These are phyloP conservation scores for Penicillium bialowiezense DNA, from an alignment of 495 filamentous ascomycete genomes.

Conservation along the genomic window DNA sequence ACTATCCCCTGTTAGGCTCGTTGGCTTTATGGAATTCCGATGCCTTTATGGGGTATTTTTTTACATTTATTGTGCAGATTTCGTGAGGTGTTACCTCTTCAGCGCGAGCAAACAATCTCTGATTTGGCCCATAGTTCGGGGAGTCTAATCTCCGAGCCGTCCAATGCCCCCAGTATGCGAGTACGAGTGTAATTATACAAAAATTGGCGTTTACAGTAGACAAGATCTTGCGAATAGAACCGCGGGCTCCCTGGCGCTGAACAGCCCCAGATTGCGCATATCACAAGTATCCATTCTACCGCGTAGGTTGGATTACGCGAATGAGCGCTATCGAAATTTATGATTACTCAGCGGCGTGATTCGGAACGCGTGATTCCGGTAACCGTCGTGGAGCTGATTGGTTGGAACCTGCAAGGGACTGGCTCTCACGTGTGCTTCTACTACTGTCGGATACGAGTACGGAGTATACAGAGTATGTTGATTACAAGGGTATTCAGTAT, in stretches of 20 bases:
- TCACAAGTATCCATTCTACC: too few relatives aligned
- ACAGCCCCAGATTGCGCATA: too few relatives aligned
- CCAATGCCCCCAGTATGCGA: too few relatives aligned
- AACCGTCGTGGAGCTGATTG: constrained; percentile 5
- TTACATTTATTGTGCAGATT: too few relatives aligned
- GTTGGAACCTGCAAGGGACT: background rate
- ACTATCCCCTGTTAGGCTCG: background rate
- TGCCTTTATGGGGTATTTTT: too few relatives aligned
- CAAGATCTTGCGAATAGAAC: too few relatives aligned
- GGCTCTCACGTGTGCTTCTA: constrained; percentile 10
- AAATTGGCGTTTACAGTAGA: too few relatives aligned
- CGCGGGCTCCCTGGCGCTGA: too few relatives aligned
- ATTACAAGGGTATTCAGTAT: background rate
- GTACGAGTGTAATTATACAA: too few relatives aligned
- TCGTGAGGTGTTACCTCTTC: too few relatives aligned
- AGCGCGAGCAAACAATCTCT: background rate
- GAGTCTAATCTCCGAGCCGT: background rate
- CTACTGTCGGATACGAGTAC: too few relatives aligned
- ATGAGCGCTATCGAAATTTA: background rate
- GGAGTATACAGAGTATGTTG: too few relatives aligned
- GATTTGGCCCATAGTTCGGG: background rate
- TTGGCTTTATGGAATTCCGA: background rate
- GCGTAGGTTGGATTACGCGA: background rate
- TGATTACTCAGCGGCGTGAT: constrained; percentile 15
- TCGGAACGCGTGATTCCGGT: constrained; percentile 13